Evolutionary conservation across 164 flowering plant genomes (phyloP).

Genomic region (Magnolia kwangsiensis): DNA sequence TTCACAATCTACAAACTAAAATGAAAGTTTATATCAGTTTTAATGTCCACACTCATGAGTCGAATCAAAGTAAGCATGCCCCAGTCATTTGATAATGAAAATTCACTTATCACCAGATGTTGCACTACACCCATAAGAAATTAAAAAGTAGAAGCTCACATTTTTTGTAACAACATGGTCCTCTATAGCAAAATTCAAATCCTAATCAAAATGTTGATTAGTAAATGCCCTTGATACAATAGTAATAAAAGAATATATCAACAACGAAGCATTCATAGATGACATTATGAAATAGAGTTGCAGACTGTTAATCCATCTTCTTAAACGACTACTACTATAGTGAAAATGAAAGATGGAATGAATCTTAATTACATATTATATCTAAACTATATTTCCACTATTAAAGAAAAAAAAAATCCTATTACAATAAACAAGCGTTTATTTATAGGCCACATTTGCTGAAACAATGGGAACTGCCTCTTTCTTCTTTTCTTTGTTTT

Average conservation of each 20-base stretch:
- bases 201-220: constrained; percentile 90
- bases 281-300: no score
- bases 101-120: neutral
- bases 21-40: neutral
- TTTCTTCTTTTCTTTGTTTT: no score
- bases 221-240: constrained; percentile 73
- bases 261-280: neutral
- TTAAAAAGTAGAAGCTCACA: constrained; percentile 31
- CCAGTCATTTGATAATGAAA: neutral
- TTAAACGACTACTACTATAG: no score
- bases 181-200: constrained; percentile 85
- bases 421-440: no score
- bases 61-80: neutral
- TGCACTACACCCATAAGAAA: neutral
- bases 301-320: no score
- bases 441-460: no score
- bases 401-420: no score
- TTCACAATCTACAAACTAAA: constrained; percentile 54
- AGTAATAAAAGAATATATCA: neutral
- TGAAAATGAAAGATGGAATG: no score
- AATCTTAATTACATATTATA: no score
- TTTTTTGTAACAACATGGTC: constrained; percentile 93
- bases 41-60: neutral
- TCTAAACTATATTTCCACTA: no score
- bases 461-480: no score